Evolutionary conservation across 2,329 filamentous ascomycete species (phyloP).

Genomic region (Calonectria hongkongensis): DNA sequence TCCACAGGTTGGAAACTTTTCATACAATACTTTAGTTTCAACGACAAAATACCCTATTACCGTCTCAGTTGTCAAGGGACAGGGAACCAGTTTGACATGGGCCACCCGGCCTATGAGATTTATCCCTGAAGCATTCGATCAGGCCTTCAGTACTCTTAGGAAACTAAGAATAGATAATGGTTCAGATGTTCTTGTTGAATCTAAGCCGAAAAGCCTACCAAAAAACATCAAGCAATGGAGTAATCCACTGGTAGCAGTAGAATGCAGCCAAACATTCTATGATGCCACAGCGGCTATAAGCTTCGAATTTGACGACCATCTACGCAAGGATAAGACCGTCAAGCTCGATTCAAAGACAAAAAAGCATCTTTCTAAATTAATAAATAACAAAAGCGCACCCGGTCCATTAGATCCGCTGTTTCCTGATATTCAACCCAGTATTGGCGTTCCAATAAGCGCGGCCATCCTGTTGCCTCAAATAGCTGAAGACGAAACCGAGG

Average conservation of each 20-base stretch:
- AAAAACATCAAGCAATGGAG: slow-evolving; percentile 1
- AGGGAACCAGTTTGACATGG: neutral
- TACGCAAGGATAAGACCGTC: neutral
- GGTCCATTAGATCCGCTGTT: neutral
- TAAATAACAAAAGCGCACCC: neutral
- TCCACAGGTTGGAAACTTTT: neutral
- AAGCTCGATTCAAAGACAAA: neutral
- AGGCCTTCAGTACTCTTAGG: neutral
- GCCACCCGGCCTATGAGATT: slow-evolving; percentile 7
- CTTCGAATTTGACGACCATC: neutral
- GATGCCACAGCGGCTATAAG: neutral
- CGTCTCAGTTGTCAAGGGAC: neutral
- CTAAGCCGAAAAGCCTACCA: neutral
- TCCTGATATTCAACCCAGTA: neutral
- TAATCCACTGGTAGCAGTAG: slow-evolving; percentile 1
- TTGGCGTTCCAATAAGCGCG: neutral
- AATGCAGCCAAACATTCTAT: neutral
- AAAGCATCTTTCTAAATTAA: neutral
- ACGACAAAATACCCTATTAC: neutral
- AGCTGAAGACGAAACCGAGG: no score
- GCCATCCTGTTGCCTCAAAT: neutral
- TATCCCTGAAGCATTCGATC: neutral
- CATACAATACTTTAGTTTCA: neutral
- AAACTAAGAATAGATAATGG: neutral
- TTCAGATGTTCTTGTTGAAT: neutral